Conservation (phyloP, 1,284 basidiomycete species). For the Cystobasidiaceae sp. region DNA sequence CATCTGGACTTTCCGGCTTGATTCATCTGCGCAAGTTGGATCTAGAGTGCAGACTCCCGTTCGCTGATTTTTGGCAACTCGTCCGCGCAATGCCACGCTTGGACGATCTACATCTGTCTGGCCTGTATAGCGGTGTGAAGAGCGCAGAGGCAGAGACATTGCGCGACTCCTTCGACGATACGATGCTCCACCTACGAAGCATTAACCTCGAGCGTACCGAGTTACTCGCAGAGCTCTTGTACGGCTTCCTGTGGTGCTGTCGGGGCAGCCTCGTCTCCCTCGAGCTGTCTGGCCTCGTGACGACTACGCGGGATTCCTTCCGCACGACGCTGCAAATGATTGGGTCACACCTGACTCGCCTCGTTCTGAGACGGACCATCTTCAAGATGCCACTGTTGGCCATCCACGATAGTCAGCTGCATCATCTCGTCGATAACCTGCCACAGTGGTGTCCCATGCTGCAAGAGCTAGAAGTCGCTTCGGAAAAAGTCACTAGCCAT, state of each 20-base stretch:
- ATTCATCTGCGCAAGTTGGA: slow-evolving; percentile 16
- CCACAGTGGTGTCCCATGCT: slow-evolving; percentile 14
- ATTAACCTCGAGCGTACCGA: background rate
- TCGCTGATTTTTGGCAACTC: slow-evolving; percentile 8
- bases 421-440: slow-evolving; percentile 13
- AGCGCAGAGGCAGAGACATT: background rate
- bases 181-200: background rate
- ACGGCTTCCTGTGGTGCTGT: background rate
- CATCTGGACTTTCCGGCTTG: background rate
- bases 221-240: background rate
- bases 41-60: background rate
- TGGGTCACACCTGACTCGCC: background rate
- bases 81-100: background rate
- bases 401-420: background rate
- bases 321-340: background rate
- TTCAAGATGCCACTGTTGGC: background rate
- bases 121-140: background rate
- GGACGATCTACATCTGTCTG: slow-evolving; percentile 4
- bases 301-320: background rate
- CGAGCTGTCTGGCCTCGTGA: slow-evolving; percentile 11
- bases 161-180: background rate
- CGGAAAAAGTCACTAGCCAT: slow-evolving; percentile 9
- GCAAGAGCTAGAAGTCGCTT: slow-evolving; percentile 21
- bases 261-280: background rate
- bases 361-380: slow-evolving; percentile 3